Evolutionary conservation across 1,284 basidiomycete species (phyloP).

Genomic region (Fomes fomentarius): DNA sequence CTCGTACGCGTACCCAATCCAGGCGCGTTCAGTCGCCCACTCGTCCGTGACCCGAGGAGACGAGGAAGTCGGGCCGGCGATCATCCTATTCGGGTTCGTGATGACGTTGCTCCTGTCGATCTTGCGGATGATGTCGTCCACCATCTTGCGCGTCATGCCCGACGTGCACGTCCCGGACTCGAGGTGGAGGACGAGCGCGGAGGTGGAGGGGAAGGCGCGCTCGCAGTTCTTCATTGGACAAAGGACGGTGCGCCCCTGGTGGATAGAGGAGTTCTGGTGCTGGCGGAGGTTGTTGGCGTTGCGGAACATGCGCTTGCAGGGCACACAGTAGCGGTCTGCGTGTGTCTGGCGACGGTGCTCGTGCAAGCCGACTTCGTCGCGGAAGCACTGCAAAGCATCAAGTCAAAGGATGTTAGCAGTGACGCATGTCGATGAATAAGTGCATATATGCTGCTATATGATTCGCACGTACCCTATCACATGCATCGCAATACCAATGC

Average conservation of each 20-base stretch:
- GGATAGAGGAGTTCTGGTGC: conserved; percentile 32
- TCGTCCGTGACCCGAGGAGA: no score
- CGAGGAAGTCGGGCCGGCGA: conserved; percentile 15
- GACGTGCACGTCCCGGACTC: conserved; percentile 37
- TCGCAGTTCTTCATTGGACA: conserved; percentile 34
- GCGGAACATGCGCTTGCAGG: conserved; percentile 32
- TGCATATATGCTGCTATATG: not conserved
- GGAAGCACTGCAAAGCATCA: no score
- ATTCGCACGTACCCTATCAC: conserved; percentile 16
- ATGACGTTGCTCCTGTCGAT: conserved; percentile 34
- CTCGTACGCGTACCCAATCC: conserved; percentile 41
- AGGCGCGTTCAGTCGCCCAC: conserved; percentile 38
- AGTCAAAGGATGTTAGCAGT: no score
- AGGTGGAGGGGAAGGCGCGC: conserved; percentile 32
- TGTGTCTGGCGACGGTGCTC: conserved; percentile 31
- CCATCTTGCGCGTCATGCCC: conserved; percentile 31
- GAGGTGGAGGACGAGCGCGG: conserved; percentile 36
- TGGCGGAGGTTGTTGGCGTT: conserved; percentile 28
- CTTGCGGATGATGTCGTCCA: conserved; percentile 31
- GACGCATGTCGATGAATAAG: no score
- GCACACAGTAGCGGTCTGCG: conserved; percentile 28
- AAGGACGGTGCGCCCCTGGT: conserved; percentile 26
- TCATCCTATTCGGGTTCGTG: conserved; percentile 34
- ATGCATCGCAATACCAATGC: conserved; percentile 18
- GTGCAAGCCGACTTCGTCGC: conserved; percentile 15